phyloP scores from a whole-genome alignment of 805 yeast genomes.

The Allodekkera sacchari region DNA sequence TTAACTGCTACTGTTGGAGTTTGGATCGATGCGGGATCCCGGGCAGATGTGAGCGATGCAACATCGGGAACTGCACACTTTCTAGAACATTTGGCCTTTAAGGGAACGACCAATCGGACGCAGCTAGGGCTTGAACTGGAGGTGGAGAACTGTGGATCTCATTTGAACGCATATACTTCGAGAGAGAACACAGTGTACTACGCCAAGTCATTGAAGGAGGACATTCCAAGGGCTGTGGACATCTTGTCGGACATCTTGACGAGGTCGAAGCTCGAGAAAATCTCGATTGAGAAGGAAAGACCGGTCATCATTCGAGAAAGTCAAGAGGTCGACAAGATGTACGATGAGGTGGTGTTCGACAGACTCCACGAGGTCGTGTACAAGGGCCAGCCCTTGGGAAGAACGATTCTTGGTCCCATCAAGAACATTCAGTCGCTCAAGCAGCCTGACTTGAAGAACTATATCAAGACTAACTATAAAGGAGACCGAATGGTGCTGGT shows the following conservation, averaged over 20 bases:
- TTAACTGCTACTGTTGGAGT: conserved; percentile 96
- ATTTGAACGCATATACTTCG: conserved; percentile 96
- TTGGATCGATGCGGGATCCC: conserved; percentile 97
- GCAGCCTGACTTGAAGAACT: conserved; percentile 65
- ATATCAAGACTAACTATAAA: conserved; percentile 79
- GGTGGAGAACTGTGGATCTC: conserved; percentile 94
- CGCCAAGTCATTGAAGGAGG: conserved; percentile 76
- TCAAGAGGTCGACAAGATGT: conserved; percentile 97
- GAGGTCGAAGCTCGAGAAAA: conserved; percentile 68
- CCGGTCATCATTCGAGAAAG: conserved; percentile 94
- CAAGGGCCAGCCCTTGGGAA: conserved; percentile 86
- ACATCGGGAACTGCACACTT: conserved; percentile 96
- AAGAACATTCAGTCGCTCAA: conserved; percentile 77
- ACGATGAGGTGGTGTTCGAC: conserved; percentile 96
- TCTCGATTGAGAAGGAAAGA: conserved; percentile 91
- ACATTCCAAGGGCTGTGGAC: conserved; percentile 80
- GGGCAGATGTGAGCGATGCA: conserved; percentile 78
- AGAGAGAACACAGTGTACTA: conserved; percentile 96
- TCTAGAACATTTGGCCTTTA: conserved; percentile 92
- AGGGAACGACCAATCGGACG: conserved; percentile 78
- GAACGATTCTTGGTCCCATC: conserved; percentile 93
- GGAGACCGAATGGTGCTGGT: conserved; percentile 98
- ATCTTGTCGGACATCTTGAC: conserved; percentile 86
- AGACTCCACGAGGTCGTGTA: conserved; percentile 90
- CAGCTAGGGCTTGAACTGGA: conserved; percentile 84